Evolutionary conservation across 441 rosid species (phyloP), one percentile per base, ranked within the genome.

Genomic region (Hypseocharis bilobata): DNA sequence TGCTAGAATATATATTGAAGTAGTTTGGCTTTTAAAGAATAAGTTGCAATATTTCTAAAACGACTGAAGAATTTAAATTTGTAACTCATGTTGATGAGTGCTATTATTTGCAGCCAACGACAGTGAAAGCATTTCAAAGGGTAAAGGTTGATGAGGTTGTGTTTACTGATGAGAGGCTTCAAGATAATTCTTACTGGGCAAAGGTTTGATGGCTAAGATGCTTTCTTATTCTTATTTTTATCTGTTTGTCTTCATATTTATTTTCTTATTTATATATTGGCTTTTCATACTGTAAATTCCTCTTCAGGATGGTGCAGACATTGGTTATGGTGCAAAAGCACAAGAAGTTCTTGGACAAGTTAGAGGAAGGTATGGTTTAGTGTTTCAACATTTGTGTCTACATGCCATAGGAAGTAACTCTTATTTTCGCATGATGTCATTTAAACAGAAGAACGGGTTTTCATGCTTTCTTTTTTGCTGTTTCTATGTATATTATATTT

Each of bases 301-400:
- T 57, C 29, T 45, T 22, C 75, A 91, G 99, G 84, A 70, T 73
- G 96, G 96, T 69, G 97, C 97, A 3, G 96, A 85, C 30, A 57
- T 0, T 62, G 99, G 99, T 27, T 93, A 86, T 78, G 99, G 99
- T 75, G 93, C 93, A 60, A 93, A 86, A 81, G 97, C 99, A 44
- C 92, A 91, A 77, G 96, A 87, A 77, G 69, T 91, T 78, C 91
- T 91, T 25, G 96, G 95, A 23, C 93, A 86, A 91, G 99, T 93
- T 58, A 84, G 78, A 81, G 99, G 99, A 79, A 91, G 86, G 99
- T 93, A 83, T 22, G 54, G 1, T 16, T 4, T 16, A 47, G 23
- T n/a, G 52, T 22, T 47, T 47, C 0, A 6, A 16, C 23, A 47
- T 16, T 4, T 47, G 7, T 47, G 4, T 42, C 2, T 42, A 8